phyloP scores from a whole-genome alignment of 1,284 basidiomycete species.

The Tausonia pullulans region DNA sequence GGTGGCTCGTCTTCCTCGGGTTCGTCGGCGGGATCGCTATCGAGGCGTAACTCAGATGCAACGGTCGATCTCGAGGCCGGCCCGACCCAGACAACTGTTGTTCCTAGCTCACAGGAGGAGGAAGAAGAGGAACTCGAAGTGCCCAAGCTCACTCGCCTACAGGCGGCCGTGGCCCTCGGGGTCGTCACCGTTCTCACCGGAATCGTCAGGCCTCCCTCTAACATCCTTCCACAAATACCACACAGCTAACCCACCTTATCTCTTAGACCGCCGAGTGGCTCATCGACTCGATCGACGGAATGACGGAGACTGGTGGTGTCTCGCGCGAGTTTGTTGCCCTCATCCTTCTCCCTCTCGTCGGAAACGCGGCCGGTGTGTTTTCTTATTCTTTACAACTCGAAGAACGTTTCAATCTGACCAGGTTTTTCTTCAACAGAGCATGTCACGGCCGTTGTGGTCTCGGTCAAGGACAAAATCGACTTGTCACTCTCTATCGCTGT shows the following conservation, averaged over 20 bases:
- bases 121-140: conserved; percentile 37
- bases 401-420: conserved; percentile 4
- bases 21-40: conserved; percentile 10
- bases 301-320: conserved; percentile 39
- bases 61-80: too few species aligned
- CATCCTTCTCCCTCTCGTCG: conserved; percentile 60
- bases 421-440: conserved; percentile 61
- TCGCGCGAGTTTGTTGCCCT: conserved; percentile 67
- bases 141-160: conserved; percentile 41
- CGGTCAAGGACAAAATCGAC: conserved; percentile 53
- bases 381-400: background rate
- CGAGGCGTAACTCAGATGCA: background rate
- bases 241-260: too few species aligned
- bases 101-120: conserved; percentile 24
- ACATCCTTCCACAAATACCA: too few species aligned
- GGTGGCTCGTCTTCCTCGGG: conserved; percentile 24
- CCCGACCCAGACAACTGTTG: too few species aligned
- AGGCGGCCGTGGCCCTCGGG: conserved; percentile 36
- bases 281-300: conserved; percentile 63
- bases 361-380: conserved; percentile 26
- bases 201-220: too few species aligned
- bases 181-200: conserved; percentile 38
- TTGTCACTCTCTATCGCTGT: conserved; percentile 65
- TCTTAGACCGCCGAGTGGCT: conserved; percentile 65
- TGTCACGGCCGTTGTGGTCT: conserved; percentile 75